Percentiles rank a stretch among this genome's conserved stretches.
Conservation (phyloP, 2,329 filamentous ascomycete species). For the Phyllachora maydis region DNA sequence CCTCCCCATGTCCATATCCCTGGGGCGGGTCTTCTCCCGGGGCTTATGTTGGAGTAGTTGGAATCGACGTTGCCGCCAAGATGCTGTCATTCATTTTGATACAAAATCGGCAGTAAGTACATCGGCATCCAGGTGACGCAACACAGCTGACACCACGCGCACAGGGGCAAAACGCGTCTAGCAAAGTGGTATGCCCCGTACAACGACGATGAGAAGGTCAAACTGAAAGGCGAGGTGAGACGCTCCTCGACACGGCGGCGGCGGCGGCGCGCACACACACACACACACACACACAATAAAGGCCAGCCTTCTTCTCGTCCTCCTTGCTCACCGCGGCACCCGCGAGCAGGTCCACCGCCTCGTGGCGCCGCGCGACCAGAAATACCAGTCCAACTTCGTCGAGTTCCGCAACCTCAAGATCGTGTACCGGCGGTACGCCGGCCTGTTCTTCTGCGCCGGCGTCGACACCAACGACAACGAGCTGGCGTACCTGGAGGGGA, state of each 20-base stretch:
- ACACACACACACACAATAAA: constrained; percentile 1
- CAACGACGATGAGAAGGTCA: constrained; percentile 97
- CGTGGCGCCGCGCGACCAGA: constrained; percentile 92
- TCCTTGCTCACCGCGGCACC: neutral
- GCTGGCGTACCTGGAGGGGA: constrained; percentile 86
- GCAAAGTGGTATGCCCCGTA: constrained; percentile 99
- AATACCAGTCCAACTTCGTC: constrained; percentile 99
- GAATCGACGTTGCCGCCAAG: too few species aligned
- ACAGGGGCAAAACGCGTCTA: constrained; percentile 88
- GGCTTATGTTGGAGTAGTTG: too few species aligned
- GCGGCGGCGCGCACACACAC: too few species aligned
- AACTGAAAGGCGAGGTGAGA: constrained; percentile 84
- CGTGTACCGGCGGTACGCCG: constrained; percentile 91
- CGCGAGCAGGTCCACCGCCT: constrained; percentile 66
- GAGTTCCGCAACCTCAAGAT: constrained; percentile 91
- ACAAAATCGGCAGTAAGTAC: constrained; percentile 60
- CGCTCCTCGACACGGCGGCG: constrained; percentile 2
- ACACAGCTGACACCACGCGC: constrained; percentile 2
- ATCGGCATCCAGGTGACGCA: neutral
- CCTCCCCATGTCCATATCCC: too few species aligned
- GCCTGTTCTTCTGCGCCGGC: constrained; percentile 97
- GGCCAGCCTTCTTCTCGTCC: neutral
- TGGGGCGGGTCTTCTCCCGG: too few species aligned
- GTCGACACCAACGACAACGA: constrained; percentile 99
- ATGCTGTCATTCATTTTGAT: constrained; percentile 79